phyloP scores from a whole-genome alignment of 805 yeast genomes.

The Brettanomyces sp. region DNA sequence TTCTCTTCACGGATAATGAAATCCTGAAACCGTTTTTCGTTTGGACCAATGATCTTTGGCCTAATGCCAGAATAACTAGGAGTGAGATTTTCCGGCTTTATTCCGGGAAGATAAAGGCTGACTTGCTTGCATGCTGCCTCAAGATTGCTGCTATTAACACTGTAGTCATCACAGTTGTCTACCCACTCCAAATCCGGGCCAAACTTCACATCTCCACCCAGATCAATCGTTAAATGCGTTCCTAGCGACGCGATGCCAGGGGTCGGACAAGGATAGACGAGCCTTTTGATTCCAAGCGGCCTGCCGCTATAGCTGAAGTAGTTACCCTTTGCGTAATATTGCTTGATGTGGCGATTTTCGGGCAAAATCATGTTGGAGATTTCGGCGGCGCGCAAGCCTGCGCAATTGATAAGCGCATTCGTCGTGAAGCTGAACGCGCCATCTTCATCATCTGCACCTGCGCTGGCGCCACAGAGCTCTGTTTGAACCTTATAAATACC shows the following conservation, averaged over 20 bases:
- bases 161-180: conserved; percentile 35
- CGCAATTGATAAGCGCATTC: conserved; percentile 61
- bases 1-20: conserved; percentile 63
- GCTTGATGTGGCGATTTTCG: conserved; percentile 36
- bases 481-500: conserved; percentile 24
- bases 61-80: conserved; percentile 78
- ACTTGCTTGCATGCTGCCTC: conserved; percentile 52
- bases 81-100: conserved; percentile 39
- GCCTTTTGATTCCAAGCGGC: conserved; percentile 34
- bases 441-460: conserved; percentile 4
- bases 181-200: conserved; percentile 92
- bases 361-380: conserved; percentile 60
- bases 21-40: conserved; percentile 48
- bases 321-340: conserved; percentile 77
- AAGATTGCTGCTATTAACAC: conserved; percentile 39
- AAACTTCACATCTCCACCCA: conserved; percentile 70
- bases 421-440: conserved; percentile 34
- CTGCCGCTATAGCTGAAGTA: conserved; percentile 47
- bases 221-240: conserved; percentile 75
- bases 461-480: too few species aligned
- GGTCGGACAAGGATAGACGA: conserved; percentile 77
- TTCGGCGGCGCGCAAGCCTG: conserved; percentile 70
- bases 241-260: conserved; percentile 69
- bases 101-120: conserved; percentile 51
- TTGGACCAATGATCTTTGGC: conserved; percentile 57